These are phyloP conservation scores for Cicer pinnatifidum DNA, from an alignment of 306 rosid genomes.

Conservation along the genomic window DNA sequence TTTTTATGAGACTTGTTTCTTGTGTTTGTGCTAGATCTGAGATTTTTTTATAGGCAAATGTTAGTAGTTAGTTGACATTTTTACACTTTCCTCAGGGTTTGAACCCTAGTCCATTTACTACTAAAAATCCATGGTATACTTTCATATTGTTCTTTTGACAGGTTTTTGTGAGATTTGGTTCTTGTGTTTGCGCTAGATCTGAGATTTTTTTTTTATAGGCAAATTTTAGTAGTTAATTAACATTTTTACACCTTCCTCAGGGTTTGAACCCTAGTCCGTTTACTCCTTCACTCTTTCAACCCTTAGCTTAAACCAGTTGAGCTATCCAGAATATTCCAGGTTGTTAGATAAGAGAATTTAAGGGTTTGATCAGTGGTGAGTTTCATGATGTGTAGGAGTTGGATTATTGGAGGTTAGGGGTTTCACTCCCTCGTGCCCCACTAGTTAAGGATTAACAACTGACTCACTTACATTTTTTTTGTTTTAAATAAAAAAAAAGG, in stretches of 20 bases:
- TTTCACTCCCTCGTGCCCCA: neutral
- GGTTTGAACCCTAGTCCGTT: no score
- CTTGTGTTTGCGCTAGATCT: neutral
- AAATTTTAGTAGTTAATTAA: no score
- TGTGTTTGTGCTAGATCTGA: neutral
- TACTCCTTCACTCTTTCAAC: no score
- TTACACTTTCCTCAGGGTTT: no score
- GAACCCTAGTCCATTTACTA: no score
- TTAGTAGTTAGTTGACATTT: no score
- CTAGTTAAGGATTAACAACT: neutral
- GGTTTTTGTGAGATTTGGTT: neutral
- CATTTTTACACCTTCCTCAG: no score
- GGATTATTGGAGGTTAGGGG: neutral
- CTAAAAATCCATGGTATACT: neutral
- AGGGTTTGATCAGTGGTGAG: neutral
- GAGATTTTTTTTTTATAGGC: neutral
- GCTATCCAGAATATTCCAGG: neutral
- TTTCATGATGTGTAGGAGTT: neutral
- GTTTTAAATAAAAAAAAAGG: neutral
- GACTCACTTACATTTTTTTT: neutral
- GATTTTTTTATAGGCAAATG: no score
- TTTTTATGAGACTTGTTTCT: neutral
- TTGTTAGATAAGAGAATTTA: slow-evolving; percentile 5
- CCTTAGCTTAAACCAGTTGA: no score
- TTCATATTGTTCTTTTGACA: neutral